Conservation (phyloP, 2,329 filamentous ascomycete species). For the Cordyceps fumosorosea region DNA sequence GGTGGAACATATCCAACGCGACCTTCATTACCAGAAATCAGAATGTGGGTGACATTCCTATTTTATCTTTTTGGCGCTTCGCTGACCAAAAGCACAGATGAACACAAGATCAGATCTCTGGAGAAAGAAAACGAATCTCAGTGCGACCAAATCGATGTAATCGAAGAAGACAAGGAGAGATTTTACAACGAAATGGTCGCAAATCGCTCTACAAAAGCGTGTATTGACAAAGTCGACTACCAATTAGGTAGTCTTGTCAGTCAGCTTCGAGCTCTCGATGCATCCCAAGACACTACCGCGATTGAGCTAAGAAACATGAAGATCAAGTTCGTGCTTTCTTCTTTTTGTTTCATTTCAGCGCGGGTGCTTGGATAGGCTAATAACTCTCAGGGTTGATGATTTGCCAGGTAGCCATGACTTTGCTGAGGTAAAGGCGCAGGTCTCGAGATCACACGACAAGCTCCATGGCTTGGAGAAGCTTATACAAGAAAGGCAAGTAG, state of each 20-base stretch:
- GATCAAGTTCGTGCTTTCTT: background rate
- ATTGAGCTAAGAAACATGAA: background rate
- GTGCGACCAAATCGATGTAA: background rate
- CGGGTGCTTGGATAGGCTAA: background rate
- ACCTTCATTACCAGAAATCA: background rate
- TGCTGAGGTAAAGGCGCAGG: background rate
- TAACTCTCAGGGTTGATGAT: background rate
- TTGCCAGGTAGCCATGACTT: background rate
- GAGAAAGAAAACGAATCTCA: background rate
- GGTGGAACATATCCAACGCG: background rate
- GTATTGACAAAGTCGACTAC: background rate
- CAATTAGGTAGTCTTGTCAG: background rate
- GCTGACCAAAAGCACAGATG: background rate
- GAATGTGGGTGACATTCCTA: background rate
- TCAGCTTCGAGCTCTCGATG: background rate
- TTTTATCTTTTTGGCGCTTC: no score
- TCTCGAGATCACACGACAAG: background rate
- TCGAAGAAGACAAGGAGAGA: background rate
- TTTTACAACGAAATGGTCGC: background rate
- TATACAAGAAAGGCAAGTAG: background rate
- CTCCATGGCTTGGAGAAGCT: background rate
- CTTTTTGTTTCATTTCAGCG: background rate
- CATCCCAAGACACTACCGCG: background rate
- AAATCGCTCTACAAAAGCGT: background rate
- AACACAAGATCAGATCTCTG: background rate